phyloP scores from a whole-genome alignment of 2,329 filamentous ascomycete genomes.

The Tolypocladium guangdongense region DNA sequence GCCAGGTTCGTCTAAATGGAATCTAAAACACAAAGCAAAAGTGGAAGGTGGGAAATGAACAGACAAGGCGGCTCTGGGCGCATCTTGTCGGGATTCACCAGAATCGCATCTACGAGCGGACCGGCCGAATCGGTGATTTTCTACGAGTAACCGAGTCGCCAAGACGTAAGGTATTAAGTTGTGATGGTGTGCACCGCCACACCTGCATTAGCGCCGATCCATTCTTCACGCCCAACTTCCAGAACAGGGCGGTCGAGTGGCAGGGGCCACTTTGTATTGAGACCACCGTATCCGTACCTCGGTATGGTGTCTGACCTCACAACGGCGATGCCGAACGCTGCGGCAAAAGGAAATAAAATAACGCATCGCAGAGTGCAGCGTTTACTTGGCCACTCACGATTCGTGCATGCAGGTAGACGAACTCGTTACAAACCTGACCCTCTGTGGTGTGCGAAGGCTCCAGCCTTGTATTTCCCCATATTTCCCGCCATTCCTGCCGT shows the following conservation, averaged over 20 bases:
- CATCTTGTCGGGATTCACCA: neutral
- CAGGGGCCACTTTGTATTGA: neutral
- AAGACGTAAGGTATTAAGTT: neutral
- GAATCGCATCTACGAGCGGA: neutral
- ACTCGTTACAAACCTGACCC: too few relatives aligned
- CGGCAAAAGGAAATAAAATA: neutral
- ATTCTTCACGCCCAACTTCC: conserved; percentile 5
- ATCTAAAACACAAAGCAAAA: neutral
- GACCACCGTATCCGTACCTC: too few relatives aligned
- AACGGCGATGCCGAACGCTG: neutral
- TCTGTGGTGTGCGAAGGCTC: too few relatives aligned
- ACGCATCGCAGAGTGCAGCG: neutral
- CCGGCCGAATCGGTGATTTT: conserved; percentile 3
- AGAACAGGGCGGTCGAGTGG: neutral
- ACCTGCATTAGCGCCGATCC: conserved; percentile 27
- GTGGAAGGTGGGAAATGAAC: neutral
- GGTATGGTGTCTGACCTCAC: neutral
- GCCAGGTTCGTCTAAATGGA: neutral
- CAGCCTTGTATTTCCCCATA: too few relatives aligned
- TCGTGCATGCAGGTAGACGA: neutral
- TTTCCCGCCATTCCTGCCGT: too few relatives aligned
- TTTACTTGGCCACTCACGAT: neutral
- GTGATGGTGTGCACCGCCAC: conserved; percentile 21
- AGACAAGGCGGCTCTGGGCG: neutral
- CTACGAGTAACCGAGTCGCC: neutral